Percentiles rank a stretch among this genome's conserved stretches.
These are phyloP conservation scores for Wallacemonas rigidus DNA, from an alignment of 208 protist genomes.

Conservation along the genomic window DNA sequence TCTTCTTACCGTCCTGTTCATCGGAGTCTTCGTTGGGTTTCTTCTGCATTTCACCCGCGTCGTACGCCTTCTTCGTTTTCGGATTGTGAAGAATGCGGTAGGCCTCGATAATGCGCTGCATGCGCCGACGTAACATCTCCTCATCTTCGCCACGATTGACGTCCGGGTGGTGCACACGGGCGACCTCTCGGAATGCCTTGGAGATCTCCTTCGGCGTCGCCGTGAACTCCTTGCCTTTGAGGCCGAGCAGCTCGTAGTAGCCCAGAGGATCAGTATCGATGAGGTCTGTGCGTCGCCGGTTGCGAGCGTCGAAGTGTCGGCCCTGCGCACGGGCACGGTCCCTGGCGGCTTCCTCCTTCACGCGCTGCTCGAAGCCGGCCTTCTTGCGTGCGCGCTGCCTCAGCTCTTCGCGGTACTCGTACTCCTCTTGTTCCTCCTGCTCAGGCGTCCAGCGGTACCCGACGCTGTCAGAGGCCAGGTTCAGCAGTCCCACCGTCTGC, in stretches of 20 bases:
- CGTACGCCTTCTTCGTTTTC: constrained; percentile 73
- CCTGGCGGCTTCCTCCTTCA: constrained; percentile 82
- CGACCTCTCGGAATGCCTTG: constrained; percentile 73
- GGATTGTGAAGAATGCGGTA: constrained; percentile 84
- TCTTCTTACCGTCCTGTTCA: constrained; percentile 9
- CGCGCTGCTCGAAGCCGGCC: constrained; percentile 76
- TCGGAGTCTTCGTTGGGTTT: constrained; percentile 24
- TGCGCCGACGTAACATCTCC: constrained; percentile 59
- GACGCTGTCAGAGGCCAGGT: constrained; percentile 74
- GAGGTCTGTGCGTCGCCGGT: constrained; percentile 77
- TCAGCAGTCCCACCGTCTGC: constrained; percentile 73
- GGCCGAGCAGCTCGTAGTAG: constrained; percentile 84
- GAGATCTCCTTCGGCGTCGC: constrained; percentile 83
- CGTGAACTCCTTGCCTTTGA: constrained; percentile 74
- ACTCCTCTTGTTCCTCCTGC: constrained; percentile 85
- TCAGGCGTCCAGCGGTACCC: constrained; percentile 86
- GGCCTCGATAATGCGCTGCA: constrained; percentile 84
- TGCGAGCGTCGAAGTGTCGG: constrained; percentile 60
- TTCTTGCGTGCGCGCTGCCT: constrained; percentile 64
- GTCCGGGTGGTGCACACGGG: constrained; percentile 78
- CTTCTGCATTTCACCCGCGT: constrained; percentile 57
- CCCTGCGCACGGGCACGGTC: constrained; percentile 55
- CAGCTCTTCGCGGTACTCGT: constrained; percentile 90
- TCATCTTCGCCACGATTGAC: constrained; percentile 42
- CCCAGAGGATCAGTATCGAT: constrained; percentile 82